A percentile compares a stretch with the other conserved stretches of the same genome.
Evolutionary conservation across 192 early-diverging fungal genomes (phyloP).

Genomic region (Coemansia sp.): DNA sequence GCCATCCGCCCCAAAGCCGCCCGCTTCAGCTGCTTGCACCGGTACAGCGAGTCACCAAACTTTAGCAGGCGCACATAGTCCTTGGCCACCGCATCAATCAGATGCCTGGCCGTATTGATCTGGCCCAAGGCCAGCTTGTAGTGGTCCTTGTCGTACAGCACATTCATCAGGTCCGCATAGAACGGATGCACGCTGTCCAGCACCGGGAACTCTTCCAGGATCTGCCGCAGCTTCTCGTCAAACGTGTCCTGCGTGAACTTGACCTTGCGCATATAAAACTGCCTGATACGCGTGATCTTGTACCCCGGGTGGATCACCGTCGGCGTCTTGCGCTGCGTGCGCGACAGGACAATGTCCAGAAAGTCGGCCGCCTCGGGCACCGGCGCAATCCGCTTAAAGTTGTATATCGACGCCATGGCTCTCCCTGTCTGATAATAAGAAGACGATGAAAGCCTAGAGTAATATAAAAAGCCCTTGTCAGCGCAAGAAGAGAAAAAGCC

Average conservation of each 20-base stretch:
- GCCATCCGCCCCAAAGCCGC: constrained; percentile 99
- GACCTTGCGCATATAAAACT: constrained; percentile 99
- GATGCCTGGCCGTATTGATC: constrained; percentile 94
- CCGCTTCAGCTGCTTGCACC: constrained; percentile 98
- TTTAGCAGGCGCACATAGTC: constrained; percentile 96
- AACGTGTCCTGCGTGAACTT: constrained; percentile 97
- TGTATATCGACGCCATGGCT: constrained; percentile 73
- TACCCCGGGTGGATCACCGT: constrained; percentile 96
- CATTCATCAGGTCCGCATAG: constrained; percentile 99
- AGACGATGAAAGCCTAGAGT: neutral
- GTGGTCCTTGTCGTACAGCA: constrained; percentile 99
- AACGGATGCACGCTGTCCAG: constrained; percentile 99
- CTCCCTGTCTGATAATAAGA: neutral
- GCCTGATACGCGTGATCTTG: constrained; percentile 93
- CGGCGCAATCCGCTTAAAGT: constrained; percentile 96
- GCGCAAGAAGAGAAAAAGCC: neutral
- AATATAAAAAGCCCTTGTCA: too few species aligned
- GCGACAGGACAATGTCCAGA: constrained; percentile 95
- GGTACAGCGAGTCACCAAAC: constrained; percentile 98
- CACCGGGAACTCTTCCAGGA: constrained; percentile 95
- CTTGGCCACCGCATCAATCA: constrained; percentile 96
- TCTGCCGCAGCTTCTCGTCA: constrained; percentile 91
- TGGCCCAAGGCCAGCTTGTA: constrained; percentile 99
- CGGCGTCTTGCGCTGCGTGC: constrained; percentile 97
- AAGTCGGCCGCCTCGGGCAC: constrained; percentile 90